phyloP scores from a whole-genome alignment of 176 grass and related monocot species.

The Canna indica region DNA sequence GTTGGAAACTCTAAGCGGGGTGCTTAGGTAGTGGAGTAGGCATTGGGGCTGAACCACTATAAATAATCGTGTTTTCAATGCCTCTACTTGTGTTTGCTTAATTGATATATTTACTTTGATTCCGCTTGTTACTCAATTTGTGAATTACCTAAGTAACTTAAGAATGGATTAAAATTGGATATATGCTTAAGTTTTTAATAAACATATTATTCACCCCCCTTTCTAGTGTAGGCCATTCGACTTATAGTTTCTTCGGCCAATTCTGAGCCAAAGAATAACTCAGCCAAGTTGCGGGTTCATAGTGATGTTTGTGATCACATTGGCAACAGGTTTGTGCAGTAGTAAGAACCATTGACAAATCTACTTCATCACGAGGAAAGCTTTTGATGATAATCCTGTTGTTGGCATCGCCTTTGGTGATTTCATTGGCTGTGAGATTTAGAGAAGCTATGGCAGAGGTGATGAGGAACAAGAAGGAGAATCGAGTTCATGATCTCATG shows the following conservation, averaged over 20 bases:
- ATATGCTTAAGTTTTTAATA: too few species aligned
- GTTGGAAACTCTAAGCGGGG: too few species aligned
- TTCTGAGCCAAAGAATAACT: constrained; percentile 6
- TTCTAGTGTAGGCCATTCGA: too few species aligned
- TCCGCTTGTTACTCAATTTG: too few species aligned
- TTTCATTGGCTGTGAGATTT: constrained; percentile 35
- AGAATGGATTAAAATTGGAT: too few species aligned
- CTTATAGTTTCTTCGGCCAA: constrained; percentile 41
- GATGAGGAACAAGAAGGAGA: constrained; percentile 45
- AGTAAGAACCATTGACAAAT: constrained; percentile 46
- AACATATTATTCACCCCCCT: too few species aligned
- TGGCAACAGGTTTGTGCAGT: constrained; percentile 63
- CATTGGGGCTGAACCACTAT: too few species aligned
- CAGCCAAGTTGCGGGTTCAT: constrained; percentile 37
- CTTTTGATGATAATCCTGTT: constrained; percentile 48
- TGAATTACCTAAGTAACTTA: too few species aligned
- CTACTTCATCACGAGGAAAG: constrained; percentile 30
- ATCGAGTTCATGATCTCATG: constrained; percentile 39
- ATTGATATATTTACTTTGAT: too few species aligned
- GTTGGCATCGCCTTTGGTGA: constrained; percentile 45
- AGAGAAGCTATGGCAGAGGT: constrained; percentile 36
- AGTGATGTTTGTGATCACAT: constrained; percentile 67
- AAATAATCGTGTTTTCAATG: too few species aligned
- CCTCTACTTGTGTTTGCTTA: too few species aligned
- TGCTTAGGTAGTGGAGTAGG: too few species aligned